Conservation (phyloP, 2,329 filamentous ascomycete species). For the Chrysosporium keratinophilum region DNA sequence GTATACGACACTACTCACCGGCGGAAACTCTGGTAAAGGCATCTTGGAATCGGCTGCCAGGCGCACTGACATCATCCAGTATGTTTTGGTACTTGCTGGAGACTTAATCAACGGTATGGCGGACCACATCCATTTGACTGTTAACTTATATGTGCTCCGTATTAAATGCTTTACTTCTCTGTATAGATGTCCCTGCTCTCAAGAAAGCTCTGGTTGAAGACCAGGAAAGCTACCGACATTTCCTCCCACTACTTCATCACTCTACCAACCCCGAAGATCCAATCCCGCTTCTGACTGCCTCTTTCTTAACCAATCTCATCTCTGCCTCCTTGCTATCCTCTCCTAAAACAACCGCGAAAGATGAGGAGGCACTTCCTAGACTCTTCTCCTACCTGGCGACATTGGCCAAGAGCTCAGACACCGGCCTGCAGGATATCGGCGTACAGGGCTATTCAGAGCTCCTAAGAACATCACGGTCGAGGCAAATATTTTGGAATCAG, state of each 20-base stretch:
- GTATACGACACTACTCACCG: conserved; percentile 72
- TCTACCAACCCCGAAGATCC: conserved; percentile 75
- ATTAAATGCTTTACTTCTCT: not conserved
- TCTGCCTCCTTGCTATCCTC: conserved; percentile 52
- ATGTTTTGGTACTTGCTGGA: conserved; percentile 78
- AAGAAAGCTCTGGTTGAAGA: conserved; percentile 65
- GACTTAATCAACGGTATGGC: conserved; percentile 74
- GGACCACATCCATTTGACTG: not conserved
- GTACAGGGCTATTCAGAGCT: conserved; percentile 84
- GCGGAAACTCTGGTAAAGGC: conserved; percentile 53
- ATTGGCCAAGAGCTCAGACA: conserved; percentile 74
- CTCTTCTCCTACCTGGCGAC: conserved; percentile 78
- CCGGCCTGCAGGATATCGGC: conserved; percentile 87
- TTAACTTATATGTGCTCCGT: not conserved
- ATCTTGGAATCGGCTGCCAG: conserved; percentile 78
- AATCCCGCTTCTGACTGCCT: conserved; percentile 80
- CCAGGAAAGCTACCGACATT: conserved; percentile 61
- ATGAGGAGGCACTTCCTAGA: conserved; percentile 66
- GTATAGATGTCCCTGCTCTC: conserved; percentile 65
- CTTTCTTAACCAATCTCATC: conserved; percentile 72
- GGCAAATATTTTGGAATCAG: conserved; percentile 84
- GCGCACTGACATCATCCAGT: conserved; percentile 84
- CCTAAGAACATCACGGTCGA: conserved; percentile 61
- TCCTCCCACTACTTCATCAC: conserved; percentile 72
- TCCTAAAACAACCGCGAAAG: conserved; percentile 49